Evolutionary conservation across 805 yeast species (phyloP).

Genomic region (Ogataea minuta): DNA sequence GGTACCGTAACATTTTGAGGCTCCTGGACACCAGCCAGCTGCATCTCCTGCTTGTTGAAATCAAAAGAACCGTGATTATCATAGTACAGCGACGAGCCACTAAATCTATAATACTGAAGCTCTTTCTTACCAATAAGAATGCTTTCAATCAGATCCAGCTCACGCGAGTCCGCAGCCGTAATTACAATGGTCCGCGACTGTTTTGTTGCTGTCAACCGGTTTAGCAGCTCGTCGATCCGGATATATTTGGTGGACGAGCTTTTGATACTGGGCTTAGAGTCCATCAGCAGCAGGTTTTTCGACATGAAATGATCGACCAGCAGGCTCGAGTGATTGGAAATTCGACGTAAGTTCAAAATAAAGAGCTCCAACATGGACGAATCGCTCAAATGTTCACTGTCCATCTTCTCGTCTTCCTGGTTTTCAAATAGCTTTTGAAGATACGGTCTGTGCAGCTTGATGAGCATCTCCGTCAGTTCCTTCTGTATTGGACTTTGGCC

Average conservation of each 20-base stretch:
- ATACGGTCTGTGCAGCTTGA: constrained; percentile 40
- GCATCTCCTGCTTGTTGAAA: constrained; percentile 21
- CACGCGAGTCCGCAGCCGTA: constrained; percentile 62
- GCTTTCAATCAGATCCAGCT: constrained; percentile 76
- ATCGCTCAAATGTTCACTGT: constrained; percentile 20
- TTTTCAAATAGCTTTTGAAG: constrained; percentile 14
- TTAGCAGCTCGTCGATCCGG: constrained; percentile 49
- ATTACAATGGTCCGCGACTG: constrained; percentile 38
- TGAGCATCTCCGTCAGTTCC: constrained; percentile 42
- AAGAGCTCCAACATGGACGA: constrained; percentile 41
- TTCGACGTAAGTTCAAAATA: constrained; percentile 45
- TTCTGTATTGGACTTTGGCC: constrained; percentile 44
- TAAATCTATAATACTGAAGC: constrained; percentile 61
- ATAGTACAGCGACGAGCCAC: constrained; percentile 54
- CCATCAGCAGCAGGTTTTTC: constrained; percentile 62
- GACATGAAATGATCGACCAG: constrained; percentile 79
- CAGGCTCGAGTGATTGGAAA: constrained; percentile 65
- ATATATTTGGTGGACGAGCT: constrained; percentile 59
- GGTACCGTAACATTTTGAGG: constrained; percentile 2
- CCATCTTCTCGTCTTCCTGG: constrained; percentile 1
- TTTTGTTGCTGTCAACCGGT: constrained; percentile 30
- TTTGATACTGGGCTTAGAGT: constrained; percentile 53
- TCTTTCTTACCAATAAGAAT: constrained; percentile 65
- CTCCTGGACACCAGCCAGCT: constrained; percentile 4
- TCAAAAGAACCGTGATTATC: constrained; percentile 34